phyloP scores from a whole-genome alignment of 495 filamentous ascomycete genomes.

The Aspergillus conjunctus region DNA sequence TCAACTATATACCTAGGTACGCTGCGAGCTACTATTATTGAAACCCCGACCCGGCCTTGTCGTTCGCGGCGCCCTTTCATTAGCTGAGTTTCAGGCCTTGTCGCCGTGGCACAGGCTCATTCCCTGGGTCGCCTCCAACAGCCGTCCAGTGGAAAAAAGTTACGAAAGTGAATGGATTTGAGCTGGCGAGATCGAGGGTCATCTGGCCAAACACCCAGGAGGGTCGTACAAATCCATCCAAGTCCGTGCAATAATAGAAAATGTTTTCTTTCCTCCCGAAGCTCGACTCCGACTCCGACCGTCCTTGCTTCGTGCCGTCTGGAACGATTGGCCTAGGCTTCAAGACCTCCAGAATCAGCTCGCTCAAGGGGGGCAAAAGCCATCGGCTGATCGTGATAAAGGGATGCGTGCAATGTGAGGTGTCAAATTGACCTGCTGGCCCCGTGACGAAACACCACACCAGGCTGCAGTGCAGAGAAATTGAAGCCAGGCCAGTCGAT shows the following conservation, averaged over 20 bases:
- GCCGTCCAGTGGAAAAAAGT: background rate
- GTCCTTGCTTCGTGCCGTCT: background rate
- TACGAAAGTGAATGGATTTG: background rate
- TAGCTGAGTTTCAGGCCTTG: slow-evolving; percentile 31
- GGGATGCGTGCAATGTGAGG: slow-evolving; percentile 7
- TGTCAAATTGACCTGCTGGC: slow-evolving; percentile 6
- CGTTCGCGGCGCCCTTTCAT: slow-evolving; percentile 21
- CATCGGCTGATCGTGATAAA: slow-evolving; percentile 7
- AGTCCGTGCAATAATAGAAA: background rate
- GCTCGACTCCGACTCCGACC: background rate
- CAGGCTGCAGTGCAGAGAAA: background rate
- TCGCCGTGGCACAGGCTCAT: slow-evolving; percentile 15
- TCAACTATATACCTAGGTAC: background rate
- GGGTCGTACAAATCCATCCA: too few relatives aligned
- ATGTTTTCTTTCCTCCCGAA: background rate
- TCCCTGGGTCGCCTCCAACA: slow-evolving; percentile 9
- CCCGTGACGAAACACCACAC: background rate
- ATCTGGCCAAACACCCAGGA: background rate
- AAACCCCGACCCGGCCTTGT: slow-evolving; percentile 17
- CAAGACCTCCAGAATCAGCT: background rate
- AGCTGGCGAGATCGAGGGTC: background rate
- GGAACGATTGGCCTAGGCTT: background rate
- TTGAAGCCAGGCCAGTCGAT: background rate
- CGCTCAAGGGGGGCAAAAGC: background rate
- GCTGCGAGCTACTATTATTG: slow-evolving; percentile 13